A percentile compares a stretch with the other conserved stretches of the same genome.
Evolutionary conservation across 495 filamentous ascomycete genomes (phyloP).

Genomic region (Penicillium pancosmium): DNA sequence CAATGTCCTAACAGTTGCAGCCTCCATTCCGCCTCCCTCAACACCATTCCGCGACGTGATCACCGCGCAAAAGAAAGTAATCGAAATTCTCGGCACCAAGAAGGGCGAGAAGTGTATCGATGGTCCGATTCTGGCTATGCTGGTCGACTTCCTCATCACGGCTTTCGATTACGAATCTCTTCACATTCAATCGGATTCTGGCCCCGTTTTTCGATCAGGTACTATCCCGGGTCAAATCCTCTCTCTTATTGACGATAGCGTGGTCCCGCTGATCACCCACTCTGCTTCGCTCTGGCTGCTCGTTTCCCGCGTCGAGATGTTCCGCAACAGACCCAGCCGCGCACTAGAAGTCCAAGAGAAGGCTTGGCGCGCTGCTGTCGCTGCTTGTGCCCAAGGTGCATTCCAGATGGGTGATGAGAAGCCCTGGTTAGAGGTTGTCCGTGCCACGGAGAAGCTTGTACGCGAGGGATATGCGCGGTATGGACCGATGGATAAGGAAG

Average conservation of each 20-base stretch:
- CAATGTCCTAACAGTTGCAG: constrained; percentile 85
- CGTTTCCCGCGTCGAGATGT: constrained; percentile 69
- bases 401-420: constrained; percentile 54
- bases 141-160: constrained; percentile 70
- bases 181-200: constrained; percentile 29
- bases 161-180: constrained; percentile 46
- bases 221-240: constrained; percentile 60
- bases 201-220: constrained; percentile 42
- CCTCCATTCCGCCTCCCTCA: constrained; percentile 70
- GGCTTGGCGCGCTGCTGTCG: constrained; percentile 74
- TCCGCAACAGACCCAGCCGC: constrained; percentile 64
- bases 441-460: constrained; percentile 50
- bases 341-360: constrained; percentile 85
- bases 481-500: constrained; percentile 43
- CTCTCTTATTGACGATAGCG: constrained; percentile 66
- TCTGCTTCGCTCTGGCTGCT: constrained; percentile 76
- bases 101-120: constrained; percentile 81
- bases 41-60: constrained; percentile 75
- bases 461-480: constrained; percentile 53
- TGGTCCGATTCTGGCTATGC: constrained; percentile 64
- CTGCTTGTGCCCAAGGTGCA: constrained; percentile 51
- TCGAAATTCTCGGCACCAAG: constrained; percentile 69
- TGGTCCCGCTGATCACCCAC: constrained; percentile 82
- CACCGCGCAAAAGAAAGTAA: constrained; percentile 68
- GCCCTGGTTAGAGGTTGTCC: constrained; percentile 50